Conservation (phyloP, 495 filamentous ascomycete genomes). For the Penicillium simplicissimum region DNA sequence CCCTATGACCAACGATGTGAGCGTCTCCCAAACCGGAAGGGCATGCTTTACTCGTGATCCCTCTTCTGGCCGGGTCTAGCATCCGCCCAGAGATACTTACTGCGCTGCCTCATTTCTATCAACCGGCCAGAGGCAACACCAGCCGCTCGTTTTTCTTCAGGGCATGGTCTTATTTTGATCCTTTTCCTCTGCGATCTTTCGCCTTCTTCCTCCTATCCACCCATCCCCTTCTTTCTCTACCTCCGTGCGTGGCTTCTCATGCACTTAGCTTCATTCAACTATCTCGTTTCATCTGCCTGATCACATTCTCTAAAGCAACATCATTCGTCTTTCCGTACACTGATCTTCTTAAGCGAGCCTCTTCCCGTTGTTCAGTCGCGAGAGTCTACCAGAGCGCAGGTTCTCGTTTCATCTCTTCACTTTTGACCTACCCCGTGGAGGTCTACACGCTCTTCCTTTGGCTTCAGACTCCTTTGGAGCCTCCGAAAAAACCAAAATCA, state of each 20-base stretch:
- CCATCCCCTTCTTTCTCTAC: neutral
- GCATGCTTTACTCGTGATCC: slow-evolving; percentile 22
- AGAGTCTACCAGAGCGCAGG: neutral
- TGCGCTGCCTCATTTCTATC: slow-evolving; percentile 7
- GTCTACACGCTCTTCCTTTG: neutral
- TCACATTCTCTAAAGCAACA: neutral
- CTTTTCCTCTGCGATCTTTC: neutral
- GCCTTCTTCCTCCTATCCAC: neutral
- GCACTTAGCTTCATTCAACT: neutral
- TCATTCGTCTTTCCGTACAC: neutral
- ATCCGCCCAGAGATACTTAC: slow-evolving; percentile 4
- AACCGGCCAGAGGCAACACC: neutral
- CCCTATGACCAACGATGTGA: slow-evolving; percentile 14
- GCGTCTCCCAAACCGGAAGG: slow-evolving; percentile 19
- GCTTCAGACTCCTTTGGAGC: neutral
- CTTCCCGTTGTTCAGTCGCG: neutral
- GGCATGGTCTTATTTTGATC: slow-evolving; percentile 18
- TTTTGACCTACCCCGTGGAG: neutral
- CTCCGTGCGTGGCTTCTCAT: neutral
- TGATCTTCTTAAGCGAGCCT: neutral
- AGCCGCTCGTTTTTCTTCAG: slow-evolving; percentile 9
- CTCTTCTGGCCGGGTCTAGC: slow-evolving; percentile 11
- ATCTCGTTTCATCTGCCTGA: neutral
- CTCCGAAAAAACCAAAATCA: neutral
- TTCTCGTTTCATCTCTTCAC: neutral